Evolutionary conservation across 2,329 filamentous ascomycete genomes (phyloP), one percentile per base, ranked within the genome.

Genomic region (Trematosphaeria pertusa): DNA sequence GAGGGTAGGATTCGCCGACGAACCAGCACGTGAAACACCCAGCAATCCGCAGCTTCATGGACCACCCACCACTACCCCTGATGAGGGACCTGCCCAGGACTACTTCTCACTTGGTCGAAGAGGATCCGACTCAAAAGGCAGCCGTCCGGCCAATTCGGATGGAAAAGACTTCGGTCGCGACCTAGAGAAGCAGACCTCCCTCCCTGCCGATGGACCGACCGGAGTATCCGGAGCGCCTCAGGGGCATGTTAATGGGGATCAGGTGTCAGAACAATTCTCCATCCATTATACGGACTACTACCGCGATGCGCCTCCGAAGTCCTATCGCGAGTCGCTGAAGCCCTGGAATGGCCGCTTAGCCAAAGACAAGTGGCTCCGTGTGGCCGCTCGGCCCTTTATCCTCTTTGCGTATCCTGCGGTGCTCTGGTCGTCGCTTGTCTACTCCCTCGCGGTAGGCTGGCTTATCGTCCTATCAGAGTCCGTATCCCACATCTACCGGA

Each of bases 391-490:
- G 1, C 94, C 93, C 0, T 90, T 97, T 51, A 84, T 97, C 36
- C 81, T 97, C 1, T 96, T 87, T 60, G 83, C 87, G 1, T 97
- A 97, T 64, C 94, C 94, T 0, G 84, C 89, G 0, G 88, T 97
- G 1, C 81, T 97, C 7, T 97, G 92, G 93, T 93, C 89, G 5
- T 78, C 91, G 0, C 78, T 88, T 0, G 84, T 96, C 3, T 97
- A 97, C 68, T 79, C 91, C 0, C 87, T 94, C 59, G 94, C 91
- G 0, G 83, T 97, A 5, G 93, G 93, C 28, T 97, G 93, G 94
- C 81, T 97, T 20, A 97, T 97, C 56, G 91, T 97, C 33, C 82
- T 97, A 1, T 96, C 91, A 0, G 92, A 97, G 71, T 88, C 88
- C 0, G 85, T 97, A 2, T 83, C 90, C 0, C 80, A 87, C 48